Conservation (phyloP, 139 green algal species). For the Coccomyxa sp. region DNA sequence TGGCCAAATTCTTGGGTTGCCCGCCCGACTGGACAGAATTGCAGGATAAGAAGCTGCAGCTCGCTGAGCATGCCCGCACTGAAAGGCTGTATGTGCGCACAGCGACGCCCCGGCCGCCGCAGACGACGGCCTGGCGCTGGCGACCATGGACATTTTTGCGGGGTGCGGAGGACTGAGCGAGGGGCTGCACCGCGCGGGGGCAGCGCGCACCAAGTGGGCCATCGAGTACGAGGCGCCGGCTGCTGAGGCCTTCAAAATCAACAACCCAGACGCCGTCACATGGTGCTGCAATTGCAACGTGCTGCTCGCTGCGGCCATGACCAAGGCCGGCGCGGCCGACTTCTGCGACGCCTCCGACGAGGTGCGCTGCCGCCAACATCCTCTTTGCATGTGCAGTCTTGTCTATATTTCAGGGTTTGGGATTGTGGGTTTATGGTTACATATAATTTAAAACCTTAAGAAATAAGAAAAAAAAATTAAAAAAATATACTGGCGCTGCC, state of each 20-base stretch:
- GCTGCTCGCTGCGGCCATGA: conserved; percentile 79
- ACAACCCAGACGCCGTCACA: conserved; percentile 72
- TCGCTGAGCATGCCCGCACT: too few relatives aligned
- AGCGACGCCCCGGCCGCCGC: too few relatives aligned
- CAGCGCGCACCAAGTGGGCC: conserved; percentile 77
- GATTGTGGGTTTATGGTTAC: too few relatives aligned
- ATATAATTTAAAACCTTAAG: too few relatives aligned
- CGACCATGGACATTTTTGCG: conserved; percentile 96
- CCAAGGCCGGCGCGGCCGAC: conserved; percentile 52
- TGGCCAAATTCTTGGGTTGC: too few relatives aligned
- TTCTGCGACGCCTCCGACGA: conserved; percentile 65
- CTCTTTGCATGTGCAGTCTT: background rate
- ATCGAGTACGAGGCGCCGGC: conserved; percentile 92
- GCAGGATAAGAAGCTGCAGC: too few relatives aligned
- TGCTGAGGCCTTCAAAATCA: conserved; percentile 83
- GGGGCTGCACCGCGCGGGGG: conserved; percentile 84
- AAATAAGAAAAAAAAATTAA: too few relatives aligned
- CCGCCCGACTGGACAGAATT: too few relatives aligned
- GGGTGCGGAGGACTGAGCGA: conserved; percentile 91
- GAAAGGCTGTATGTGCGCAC: too few relatives aligned
- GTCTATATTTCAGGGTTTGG: too few relatives aligned
- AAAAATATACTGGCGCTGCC: too few relatives aligned
- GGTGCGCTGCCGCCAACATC: conserved; percentile 3
- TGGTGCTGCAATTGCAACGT: conserved; percentile 95
- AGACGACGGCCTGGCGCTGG: conserved; percentile 20